Percentiles rank a stretch among this genome's conserved stretches.
Conservation (phyloP, 176 grass and related monocot genomes). For the Microstegium vimineum region DNA sequence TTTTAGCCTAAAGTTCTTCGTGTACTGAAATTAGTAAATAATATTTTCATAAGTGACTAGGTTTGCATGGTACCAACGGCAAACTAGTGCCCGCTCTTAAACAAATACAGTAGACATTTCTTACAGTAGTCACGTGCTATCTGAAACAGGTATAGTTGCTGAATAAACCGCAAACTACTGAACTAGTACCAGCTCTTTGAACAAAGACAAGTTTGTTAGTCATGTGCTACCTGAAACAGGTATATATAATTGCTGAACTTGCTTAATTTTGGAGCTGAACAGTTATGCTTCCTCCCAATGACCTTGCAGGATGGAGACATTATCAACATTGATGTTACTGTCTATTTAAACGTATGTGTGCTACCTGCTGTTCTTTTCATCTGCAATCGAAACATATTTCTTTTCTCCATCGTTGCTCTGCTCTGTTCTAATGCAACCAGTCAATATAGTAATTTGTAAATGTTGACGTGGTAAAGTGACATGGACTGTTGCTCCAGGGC, state of each 20-base stretch:
- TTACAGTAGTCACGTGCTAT: too few relatives aligned
- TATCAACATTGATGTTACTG: constrained; percentile 89
- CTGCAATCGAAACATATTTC: background rate
- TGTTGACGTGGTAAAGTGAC: background rate
- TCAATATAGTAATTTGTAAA: background rate
- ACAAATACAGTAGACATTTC: too few relatives aligned
- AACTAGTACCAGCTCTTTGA: too few relatives aligned
- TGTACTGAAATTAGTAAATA: too few relatives aligned
- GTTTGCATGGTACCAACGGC: too few relatives aligned
- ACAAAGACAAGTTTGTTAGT: too few relatives aligned
- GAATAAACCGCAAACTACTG: too few relatives aligned
- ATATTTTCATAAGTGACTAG: too few relatives aligned
- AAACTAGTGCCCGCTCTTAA: too few relatives aligned
- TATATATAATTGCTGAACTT: background rate
- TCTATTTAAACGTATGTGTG: constrained; percentile 85
- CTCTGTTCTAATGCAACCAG: background rate
- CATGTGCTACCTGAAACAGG: too few relatives aligned
- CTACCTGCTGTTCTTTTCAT: background rate
- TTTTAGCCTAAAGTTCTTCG: too few relatives aligned
- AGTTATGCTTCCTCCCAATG: background rate
- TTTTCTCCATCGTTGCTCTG: background rate
- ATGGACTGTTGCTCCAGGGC: constrained; percentile 52
- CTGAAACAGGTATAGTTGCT: background rate
- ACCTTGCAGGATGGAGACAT: constrained; percentile 82
- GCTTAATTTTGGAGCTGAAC: background rate